Percentiles rank a stretch among this genome's conserved stretches.
phyloP scores from a whole-genome alignment of 169 alveolate genomes.

The Eimeria praecox region DNA sequence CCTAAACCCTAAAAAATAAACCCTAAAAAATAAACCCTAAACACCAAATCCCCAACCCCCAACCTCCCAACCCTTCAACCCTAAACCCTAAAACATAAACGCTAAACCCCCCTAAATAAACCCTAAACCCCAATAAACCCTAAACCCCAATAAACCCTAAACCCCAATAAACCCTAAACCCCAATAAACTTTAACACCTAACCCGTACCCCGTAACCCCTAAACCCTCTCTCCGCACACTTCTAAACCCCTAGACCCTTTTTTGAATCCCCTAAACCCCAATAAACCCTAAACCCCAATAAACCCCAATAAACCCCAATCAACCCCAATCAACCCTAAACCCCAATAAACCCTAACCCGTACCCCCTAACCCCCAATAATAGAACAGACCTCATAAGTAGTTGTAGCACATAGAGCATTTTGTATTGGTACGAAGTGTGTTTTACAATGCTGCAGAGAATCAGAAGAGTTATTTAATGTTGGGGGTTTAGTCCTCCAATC shows the following conservation, averaged over 20 bases:
- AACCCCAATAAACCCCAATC: not conserved
- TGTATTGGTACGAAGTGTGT: constrained; percentile 80
- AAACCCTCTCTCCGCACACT: not conserved
- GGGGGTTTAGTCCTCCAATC: constrained; percentile 73
- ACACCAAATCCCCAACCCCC: too few relatives aligned
- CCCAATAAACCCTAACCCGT: constrained; percentile 1
- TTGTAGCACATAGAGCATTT: constrained; percentile 76
- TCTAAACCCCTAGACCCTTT: not conserved
- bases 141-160: not conserved
- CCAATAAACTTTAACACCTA: not conserved
- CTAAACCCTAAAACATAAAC: too few relatives aligned
- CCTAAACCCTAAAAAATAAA: not conserved
- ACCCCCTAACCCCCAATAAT: constrained; percentile 17
- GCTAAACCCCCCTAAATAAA: not conserved
- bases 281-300: not conserved
- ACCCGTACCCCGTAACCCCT: not conserved
- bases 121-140: constrained; percentile 37
- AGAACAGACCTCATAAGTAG: constrained; percentile 50
- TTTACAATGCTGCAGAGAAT: constrained; percentile 7
- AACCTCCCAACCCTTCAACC: too few relatives aligned
- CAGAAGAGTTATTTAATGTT: constrained; percentile 35
- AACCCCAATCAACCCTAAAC: not conserved
- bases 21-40: too few relatives aligned
- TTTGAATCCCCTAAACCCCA: not conserved
- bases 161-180: constrained; percentile 48